Conservation (phyloP, 164 flowering plant genomes). For the Piper longum region DNA sequence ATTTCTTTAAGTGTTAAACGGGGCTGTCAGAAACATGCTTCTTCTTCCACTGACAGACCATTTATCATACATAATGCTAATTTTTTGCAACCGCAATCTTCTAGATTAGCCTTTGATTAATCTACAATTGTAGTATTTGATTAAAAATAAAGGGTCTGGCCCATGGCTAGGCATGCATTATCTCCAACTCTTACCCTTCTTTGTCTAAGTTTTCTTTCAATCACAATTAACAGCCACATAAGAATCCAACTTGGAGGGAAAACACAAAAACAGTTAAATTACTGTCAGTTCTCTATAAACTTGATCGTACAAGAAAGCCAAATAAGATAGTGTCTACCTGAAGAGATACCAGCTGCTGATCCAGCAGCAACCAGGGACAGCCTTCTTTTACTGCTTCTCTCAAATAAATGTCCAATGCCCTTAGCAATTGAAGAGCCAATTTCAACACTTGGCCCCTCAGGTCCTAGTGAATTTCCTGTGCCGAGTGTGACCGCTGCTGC, state of each 20-base stretch:
- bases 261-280: no score
- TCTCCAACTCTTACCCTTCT: no score
- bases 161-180: no score
- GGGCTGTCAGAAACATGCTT: no score
- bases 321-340: slow-evolving; percentile 31
- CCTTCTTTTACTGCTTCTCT: slow-evolving; percentile 26
- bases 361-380: slow-evolving; percentile 83
- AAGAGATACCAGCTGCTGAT: slow-evolving; percentile 90
- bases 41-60: no score
- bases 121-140: no score
- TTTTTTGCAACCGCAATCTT: no score
- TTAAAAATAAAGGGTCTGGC: no score
- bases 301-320: neutral
- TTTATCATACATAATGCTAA: no score
- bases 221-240: neutral
- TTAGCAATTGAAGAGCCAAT: slow-evolving; percentile 78
- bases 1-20: no score
- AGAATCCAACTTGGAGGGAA: neutral
- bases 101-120: no score
- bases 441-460: slow-evolving; percentile 98
- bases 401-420: slow-evolving; percentile 41
- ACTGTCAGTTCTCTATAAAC: neutral
- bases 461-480: slow-evolving; percentile 89
- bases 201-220: no score
- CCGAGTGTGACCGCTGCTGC: slow-evolving; percentile 86